These are phyloP conservation scores for Trichoderma endophyticum DNA, from an alignment of 2,329 filamentous ascomycete species.

Conservation along the genomic window DNA sequence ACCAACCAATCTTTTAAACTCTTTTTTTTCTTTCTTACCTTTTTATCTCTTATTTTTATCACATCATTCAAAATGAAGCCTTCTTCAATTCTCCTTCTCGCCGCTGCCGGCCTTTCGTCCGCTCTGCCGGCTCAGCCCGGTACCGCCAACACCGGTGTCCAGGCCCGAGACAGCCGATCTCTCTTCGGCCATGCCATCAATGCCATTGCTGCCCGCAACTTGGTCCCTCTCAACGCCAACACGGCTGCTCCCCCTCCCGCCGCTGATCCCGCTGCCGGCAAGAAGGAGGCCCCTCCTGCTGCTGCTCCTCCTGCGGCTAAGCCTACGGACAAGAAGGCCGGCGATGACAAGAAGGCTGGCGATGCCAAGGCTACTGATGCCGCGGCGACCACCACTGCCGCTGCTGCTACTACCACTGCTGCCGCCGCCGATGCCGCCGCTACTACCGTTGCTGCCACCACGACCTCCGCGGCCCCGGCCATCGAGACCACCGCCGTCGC, in stretches of 20 bases:
- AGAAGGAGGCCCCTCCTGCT: not conserved
- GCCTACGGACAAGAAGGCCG: not conserved
- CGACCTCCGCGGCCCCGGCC: not conserved
- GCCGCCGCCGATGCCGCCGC: not conserved
- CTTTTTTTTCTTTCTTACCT: not conserved
- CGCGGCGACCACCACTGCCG: not conserved
- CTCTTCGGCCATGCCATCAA: not conserved
- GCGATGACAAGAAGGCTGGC: not conserved
- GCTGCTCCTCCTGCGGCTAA: not conserved
- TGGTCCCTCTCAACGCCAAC: slow-evolving; percentile 7
- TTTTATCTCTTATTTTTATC: not conserved
- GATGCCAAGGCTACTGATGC: not conserved
- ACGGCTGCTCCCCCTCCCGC: slow-evolving; percentile 1
- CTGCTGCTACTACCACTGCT: not conserved
- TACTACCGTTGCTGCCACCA: not conserved
- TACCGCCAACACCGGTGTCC: not conserved
- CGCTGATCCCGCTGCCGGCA: not conserved
- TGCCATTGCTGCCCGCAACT: not conserved
- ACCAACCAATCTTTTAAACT: slow-evolving; percentile 6
- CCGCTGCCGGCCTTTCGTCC: slow-evolving; percentile 31
- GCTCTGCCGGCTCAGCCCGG: slow-evolving; percentile 24
- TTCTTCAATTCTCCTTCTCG: slow-evolving; percentile 27
- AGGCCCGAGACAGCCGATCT: not conserved
- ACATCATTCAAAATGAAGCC: slow-evolving; percentile 28
- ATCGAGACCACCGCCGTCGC: not conserved